Evolutionary conservation across 1,139 yeast species (phyloP).

Genomic region (Lodderomyces elongisporus): DNA sequence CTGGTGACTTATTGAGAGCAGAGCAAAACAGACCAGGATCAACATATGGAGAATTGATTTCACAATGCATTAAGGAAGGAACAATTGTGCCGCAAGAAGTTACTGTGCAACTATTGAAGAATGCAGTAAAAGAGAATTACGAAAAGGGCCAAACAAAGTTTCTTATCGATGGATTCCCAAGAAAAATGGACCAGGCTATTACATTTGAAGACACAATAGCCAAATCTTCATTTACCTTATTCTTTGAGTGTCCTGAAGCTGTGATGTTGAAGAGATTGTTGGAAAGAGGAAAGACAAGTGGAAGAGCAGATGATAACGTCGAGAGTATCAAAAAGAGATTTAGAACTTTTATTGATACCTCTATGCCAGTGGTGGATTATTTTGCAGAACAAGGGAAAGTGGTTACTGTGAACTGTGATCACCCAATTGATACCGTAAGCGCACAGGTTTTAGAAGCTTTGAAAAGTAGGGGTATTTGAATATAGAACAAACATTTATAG

Average conservation of each 20-base stretch:
- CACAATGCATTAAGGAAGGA: constrained; percentile 80
- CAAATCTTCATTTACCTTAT: constrained; percentile 70
- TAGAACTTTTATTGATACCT: constrained; percentile 77
- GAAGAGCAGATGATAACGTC: constrained; percentile 87
- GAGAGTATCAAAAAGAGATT: constrained; percentile 90
- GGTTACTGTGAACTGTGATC: constrained; percentile 72
- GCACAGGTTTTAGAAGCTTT: constrained; percentile 64
- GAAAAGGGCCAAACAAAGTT: constrained; percentile 54
- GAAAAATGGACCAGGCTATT: constrained; percentile 96
- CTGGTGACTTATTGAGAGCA: constrained; percentile 91
- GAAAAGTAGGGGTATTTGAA: constrained; percentile 26
- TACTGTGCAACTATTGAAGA: constrained; percentile 75
- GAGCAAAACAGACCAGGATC: constrained; percentile 85
- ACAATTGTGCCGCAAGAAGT: constrained; percentile 93
- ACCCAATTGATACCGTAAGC: constrained; percentile 75
- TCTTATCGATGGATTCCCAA: constrained; percentile 92
- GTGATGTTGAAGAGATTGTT: constrained; percentile 82
- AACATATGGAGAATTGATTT: constrained; percentile 79
- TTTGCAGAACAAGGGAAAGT: constrained; percentile 74
- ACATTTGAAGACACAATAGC: constrained; percentile 84
- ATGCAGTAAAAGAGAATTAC: constrained; percentile 62
- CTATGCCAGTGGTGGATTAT: constrained; percentile 91
- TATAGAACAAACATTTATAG: no score
- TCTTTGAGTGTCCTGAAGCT: constrained; percentile 90
- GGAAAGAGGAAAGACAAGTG: constrained; percentile 92